Evolutionary conservation across 2,329 filamentous ascomycete genomes (phyloP), one percentile per base, ranked within the genome.

Genomic region (Monilinia fructigena): DNA sequence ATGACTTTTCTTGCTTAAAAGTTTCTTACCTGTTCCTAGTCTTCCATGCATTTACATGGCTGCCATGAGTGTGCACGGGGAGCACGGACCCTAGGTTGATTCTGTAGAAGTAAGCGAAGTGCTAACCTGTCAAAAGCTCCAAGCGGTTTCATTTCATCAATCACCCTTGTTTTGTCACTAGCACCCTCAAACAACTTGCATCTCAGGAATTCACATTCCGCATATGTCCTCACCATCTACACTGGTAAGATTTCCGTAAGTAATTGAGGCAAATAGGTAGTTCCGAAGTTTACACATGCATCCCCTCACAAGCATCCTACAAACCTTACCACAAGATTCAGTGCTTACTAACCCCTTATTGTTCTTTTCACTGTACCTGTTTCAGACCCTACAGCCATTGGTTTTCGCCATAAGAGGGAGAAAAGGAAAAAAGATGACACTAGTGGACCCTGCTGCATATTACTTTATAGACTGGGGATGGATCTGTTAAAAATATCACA

Each of bases 331-430:
- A 38, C 28, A 38, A 38, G n/a, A 31, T 40, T 35, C 23, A 48
- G 31, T 61, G 55, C 63, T 53, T 61, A 42, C 35, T 61, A 42
- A 26, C 45, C 63, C 47, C 35, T 35, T 47, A 20, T 61, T 61
- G n/a, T 26, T 45, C 38, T 66, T 63, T 47, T 60, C 31, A 61
- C 54, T 61, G 55, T 66, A n/a, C 55, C 63, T 68, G 71, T 72
- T 69, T 73, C 70, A 68, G 68, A 71, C 72, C 65, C 69, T 69
- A 72, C 66, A 69, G 67, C 69, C 69, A 70, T 61, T 65, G 68
- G 66, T 70, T 65, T 69, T 35, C 47, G 40, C 45, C 35, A 28
- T 47, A 28, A 68, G 58, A 50, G 31, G 26, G 58, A 45, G 56
- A 28, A 35, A 48, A 45, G 48, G 54, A 66, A 38, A 31, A 18